Percentiles rank a stretch among this genome's conserved stretches.
Conservation (phyloP, 805 yeast genomes). For the Lachancea sp. region DNA sequence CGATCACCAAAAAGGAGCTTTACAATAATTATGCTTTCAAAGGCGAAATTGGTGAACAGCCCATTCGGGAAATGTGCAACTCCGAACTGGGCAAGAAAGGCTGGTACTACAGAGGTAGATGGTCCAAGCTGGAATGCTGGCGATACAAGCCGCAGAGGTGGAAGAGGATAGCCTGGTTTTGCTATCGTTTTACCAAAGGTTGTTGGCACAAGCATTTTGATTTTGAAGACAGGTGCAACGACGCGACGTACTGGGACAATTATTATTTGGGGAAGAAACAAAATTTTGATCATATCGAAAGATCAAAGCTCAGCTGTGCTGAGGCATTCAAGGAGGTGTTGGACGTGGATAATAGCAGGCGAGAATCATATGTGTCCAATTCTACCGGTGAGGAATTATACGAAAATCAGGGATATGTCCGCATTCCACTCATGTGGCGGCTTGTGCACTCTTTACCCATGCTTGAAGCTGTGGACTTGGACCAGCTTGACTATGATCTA, state of each 20-base stretch:
- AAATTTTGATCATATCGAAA: not conserved
- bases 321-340: conserved; percentile 6
- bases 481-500: conserved; percentile 24
- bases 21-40: conserved; percentile 18
- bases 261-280: conserved; percentile 12
- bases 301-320: conserved; percentile 2
- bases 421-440: conserved; percentile 25
- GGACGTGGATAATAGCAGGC: conserved; percentile 1
- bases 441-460: conserved; percentile 26
- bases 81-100: conserved; percentile 26
- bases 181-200: conserved; percentile 18
- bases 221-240: conserved; percentile 26
- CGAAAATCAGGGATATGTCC: conserved; percentile 6
- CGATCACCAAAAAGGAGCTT: conserved; percentile 19
- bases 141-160: conserved; percentile 20
- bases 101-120: conserved; percentile 30
- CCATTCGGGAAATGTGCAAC: conserved; percentile 19
- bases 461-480: conserved; percentile 30
- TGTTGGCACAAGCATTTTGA: conserved; percentile 10
- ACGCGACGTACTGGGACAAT: conserved; percentile 19
- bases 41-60: conserved; percentile 24
- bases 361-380: conserved; percentile 3
- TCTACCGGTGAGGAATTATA: conserved; percentile 4
- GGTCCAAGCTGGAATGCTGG: conserved; percentile 25
- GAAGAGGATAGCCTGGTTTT: conserved; percentile 24